Evolutionary conservation across 1,284 basidiomycete genomes (phyloP).

Genomic region (Schizophyllum amplum): DNA sequence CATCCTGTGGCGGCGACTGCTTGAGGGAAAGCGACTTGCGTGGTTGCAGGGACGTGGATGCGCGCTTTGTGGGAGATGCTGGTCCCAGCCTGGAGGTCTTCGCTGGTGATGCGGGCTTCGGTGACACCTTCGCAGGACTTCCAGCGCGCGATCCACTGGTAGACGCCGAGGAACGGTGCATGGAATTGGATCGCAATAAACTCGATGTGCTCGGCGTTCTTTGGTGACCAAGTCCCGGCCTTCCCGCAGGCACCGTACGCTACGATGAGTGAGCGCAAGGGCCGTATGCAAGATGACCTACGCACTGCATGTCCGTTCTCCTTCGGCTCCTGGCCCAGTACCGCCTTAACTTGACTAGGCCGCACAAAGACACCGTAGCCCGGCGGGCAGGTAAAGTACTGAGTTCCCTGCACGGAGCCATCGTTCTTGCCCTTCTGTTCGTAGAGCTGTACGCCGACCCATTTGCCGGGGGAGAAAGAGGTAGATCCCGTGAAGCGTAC

Average conservation of each 20-base stretch:
- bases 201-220: conserved; percentile 6
- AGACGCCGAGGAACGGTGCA: conserved; percentile 1
- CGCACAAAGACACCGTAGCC: conserved; percentile 88
- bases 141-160: neutral
- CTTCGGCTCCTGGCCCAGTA: conserved; percentile 38
- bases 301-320: conserved; percentile 16
- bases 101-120: neutral
- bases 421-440: conserved; percentile 92
- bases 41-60: neutral
- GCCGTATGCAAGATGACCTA: neutral
- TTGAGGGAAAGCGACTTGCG: neutral
- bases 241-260: neutral
- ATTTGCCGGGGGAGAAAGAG: conserved; percentile 82
- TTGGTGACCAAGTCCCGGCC: conserved; percentile 12
- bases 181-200: conserved; percentile 9
- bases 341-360: conserved; percentile 75
- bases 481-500: conserved; percentile 86
- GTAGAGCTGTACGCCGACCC: conserved; percentile 90
- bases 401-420: conserved; percentile 76
- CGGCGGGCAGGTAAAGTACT: conserved; percentile 80
- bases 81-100: neutral
- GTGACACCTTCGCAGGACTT: neutral
- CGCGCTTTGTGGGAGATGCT: neutral
- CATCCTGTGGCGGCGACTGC: neutral
- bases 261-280: neutral